A percentile compares a stretch with the other conserved stretches of the same genome.
Conservation (phyloP, 345 rosid species). For the Turnera subulata region DNA sequence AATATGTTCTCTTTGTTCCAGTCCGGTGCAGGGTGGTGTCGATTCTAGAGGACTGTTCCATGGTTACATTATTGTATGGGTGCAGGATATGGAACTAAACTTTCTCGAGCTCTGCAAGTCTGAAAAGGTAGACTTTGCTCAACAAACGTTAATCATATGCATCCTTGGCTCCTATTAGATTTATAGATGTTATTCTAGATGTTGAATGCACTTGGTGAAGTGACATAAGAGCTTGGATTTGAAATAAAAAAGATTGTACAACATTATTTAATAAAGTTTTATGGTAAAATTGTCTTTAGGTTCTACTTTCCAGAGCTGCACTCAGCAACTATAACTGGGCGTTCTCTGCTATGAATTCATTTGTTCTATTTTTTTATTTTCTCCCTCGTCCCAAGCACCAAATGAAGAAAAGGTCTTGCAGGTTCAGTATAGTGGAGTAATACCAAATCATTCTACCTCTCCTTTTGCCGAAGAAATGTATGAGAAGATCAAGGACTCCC, state of each 20-base stretch:
- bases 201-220: too few relatives aligned
- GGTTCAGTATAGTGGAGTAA: slow-evolving; percentile 86
- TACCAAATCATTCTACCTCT: slow-evolving; percentile 81
- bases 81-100: slow-evolving; percentile 32
- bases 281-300: too few relatives aligned
- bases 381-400: neutral
- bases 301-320: too few relatives aligned
- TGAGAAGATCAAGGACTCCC: slow-evolving; percentile 67
- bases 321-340: too few relatives aligned
- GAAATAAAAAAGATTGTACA: too few relatives aligned
- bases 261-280: too few relatives aligned
- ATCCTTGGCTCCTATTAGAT: too few relatives aligned
- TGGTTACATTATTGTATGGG: slow-evolving; percentile 32
- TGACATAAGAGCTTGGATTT: too few relatives aligned
- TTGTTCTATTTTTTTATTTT: too few relatives aligned
- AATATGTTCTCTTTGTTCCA: slow-evolving; percentile 6
- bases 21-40: slow-evolving; percentile 27
- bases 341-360: neutral
- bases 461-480: slow-evolving; percentile 96
- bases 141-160: neutral
- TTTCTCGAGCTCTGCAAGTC: slow-evolving; percentile 29
- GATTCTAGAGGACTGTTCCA: slow-evolving; percentile 28
- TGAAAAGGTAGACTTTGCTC: slow-evolving; percentile 21
- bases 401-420: slow-evolving; percentile 24
- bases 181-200: too few relatives aligned